Percentiles rank a stretch among this genome's conserved stretches.
Evolutionary conservation across 2,329 filamentous ascomycete species (phyloP).

Genomic region (Zymoseptoria tritici): DNA sequence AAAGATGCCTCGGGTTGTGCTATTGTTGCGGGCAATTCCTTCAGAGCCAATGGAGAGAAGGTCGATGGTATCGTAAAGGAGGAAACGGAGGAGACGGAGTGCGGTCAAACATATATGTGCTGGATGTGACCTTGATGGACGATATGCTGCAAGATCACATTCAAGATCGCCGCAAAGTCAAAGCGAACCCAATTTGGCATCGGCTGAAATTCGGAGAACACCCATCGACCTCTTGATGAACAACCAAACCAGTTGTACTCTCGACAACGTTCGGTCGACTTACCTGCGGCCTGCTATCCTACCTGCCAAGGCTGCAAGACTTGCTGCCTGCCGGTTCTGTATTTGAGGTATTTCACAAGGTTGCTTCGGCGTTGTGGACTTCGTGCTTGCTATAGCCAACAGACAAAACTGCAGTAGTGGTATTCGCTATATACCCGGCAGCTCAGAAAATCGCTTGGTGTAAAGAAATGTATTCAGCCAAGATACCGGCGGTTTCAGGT

Average conservation of each 20-base stretch:
- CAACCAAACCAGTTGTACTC: too few relatives aligned
- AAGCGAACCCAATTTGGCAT: background rate
- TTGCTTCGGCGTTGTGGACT: background rate
- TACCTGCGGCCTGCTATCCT: too few relatives aligned
- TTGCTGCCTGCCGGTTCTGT: too few relatives aligned
- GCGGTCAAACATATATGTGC: background rate
- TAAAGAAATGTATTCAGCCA: background rate
- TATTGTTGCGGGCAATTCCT: background rate
- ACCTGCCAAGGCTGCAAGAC: too few relatives aligned
- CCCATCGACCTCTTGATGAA: too few relatives aligned
- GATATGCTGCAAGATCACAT: background rate
- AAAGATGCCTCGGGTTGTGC: background rate
- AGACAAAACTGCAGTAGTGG: background rate
- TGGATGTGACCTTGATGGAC: background rate
- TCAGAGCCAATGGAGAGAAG: background rate
- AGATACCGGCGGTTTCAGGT: background rate
- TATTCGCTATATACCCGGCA: background rate
- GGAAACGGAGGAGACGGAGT: background rate
- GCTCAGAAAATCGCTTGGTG: background rate
- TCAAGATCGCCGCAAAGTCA: background rate
- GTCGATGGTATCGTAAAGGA: background rate
- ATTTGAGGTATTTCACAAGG: too few relatives aligned
- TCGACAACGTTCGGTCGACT: too few relatives aligned
- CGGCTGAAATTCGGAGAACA: background rate
- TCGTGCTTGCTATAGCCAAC: background rate